These are phyloP conservation scores for Paracamarosporium sp. DNA, from an alignment of 2,329 filamentous ascomycete species.

Conservation along the genomic window DNA sequence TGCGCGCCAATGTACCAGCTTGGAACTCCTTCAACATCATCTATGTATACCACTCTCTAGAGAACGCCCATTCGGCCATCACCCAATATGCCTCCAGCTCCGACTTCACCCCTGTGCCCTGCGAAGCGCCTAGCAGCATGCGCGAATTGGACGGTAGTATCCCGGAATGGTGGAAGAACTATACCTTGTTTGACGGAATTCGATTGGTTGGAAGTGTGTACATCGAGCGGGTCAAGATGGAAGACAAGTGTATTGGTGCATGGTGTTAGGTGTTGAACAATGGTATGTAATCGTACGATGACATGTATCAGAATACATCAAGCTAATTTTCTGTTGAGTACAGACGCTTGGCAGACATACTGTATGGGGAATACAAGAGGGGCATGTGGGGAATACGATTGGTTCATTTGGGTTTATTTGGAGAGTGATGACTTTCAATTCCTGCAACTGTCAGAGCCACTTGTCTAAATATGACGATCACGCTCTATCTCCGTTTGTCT, in stretches of 20 bases:
- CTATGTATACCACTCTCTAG: not conserved
- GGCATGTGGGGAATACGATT: too few species aligned
- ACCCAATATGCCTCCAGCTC: not conserved
- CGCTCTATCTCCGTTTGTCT: too few species aligned
- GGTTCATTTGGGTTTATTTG: too few species aligned
- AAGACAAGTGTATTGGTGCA: not conserved
- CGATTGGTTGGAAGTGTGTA: not conserved
- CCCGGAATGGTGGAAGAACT: not conserved
- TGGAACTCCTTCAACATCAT: not conserved
- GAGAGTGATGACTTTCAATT: too few species aligned
- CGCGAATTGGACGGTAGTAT: not conserved
- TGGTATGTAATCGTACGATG: too few species aligned
- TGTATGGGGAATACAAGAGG: too few species aligned
- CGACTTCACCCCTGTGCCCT: not conserved
- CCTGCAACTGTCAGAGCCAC: too few species aligned
- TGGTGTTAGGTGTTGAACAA: not conserved
- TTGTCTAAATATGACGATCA: too few species aligned
- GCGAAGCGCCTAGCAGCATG: not conserved
- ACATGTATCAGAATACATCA: too few species aligned
- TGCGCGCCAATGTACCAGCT: not conserved
- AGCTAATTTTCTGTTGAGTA: too few species aligned
- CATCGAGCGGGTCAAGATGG: not conserved
- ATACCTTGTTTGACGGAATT: not conserved
- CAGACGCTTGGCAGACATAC: too few species aligned
- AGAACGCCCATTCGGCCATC: not conserved